These are phyloP conservation scores for Alternaria hordeiaustralica DNA, from an alignment of 2,329 filamentous ascomycete species.

Conservation along the genomic window DNA sequence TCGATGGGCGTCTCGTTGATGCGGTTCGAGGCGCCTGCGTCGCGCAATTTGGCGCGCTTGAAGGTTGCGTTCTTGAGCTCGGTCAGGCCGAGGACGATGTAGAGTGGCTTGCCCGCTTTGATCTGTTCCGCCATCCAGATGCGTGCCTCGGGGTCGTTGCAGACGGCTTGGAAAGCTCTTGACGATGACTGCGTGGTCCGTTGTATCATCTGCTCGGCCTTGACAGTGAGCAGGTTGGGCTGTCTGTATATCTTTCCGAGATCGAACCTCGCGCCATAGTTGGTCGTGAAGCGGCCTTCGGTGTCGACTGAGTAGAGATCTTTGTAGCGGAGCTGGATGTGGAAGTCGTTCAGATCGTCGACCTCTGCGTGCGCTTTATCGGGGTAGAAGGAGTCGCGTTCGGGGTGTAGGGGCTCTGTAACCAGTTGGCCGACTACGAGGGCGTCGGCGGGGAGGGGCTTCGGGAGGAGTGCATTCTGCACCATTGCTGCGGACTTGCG, in stretches of 20 bases:
- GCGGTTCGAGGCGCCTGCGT: conserved; percentile 44
- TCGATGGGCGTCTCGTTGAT: conserved; percentile 44
- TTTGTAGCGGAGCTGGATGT: conserved; percentile 49
- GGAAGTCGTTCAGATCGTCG: conserved; percentile 49
- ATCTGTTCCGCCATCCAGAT: conserved; percentile 40
- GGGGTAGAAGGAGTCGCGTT: conserved; percentile 46
- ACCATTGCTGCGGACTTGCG: conserved; percentile 31
- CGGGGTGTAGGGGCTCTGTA: conserved; percentile 46
- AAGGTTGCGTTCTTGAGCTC: conserved; percentile 49
- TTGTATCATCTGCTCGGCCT: conserved; percentile 49
- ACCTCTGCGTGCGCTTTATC: conserved; percentile 40
- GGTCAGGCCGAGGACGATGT: conserved; percentile 46
- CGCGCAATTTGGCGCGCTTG: conserved; percentile 45
- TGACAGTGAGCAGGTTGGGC: conserved; percentile 46
- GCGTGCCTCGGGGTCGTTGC: conserved; percentile 42
- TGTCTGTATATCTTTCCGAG: conserved; percentile 46
- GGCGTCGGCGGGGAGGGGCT: conserved; percentile 43
- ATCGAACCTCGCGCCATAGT: conserved; percentile 49
- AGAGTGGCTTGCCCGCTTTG: conserved; percentile 39
- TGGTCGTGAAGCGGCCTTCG: conserved; percentile 47
- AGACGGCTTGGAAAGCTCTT: conserved; percentile 41
- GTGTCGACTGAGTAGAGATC: conserved; percentile 47
- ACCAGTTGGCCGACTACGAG: conserved; percentile 47
- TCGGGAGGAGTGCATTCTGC: conserved; percentile 46
- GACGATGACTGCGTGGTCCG: conserved; percentile 37